Conservation (phyloP, 192 early-diverging fungal species). For the Cetraspora pellucida region DNA sequence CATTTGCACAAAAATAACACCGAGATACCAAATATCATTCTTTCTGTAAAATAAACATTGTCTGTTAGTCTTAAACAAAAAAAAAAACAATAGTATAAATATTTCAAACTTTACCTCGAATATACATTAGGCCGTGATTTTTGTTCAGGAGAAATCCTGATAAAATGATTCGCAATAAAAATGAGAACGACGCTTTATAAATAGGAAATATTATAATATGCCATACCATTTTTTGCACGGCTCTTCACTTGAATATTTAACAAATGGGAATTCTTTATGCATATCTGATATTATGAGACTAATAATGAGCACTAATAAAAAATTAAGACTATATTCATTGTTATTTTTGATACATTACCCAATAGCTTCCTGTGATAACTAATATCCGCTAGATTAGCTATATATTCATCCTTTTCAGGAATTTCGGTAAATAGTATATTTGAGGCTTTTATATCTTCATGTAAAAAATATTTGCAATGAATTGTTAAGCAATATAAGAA, state of each 20-base stretch:
- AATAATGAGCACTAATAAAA: background rate
- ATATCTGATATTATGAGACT: conserved; percentile 35
- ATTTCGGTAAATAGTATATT: conserved; percentile 47
- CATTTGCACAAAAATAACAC: conserved; percentile 72
- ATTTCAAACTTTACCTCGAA: conserved; percentile 32
- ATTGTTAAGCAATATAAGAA: too few species aligned
- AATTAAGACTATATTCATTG: background rate
- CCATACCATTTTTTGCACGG: conserved; percentile 34
- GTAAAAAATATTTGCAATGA: background rate
- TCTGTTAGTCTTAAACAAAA: background rate
- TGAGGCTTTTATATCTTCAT: conserved; percentile 45
- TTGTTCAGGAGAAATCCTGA: conserved; percentile 63
- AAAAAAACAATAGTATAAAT: background rate
- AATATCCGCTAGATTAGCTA: conserved; percentile 65
- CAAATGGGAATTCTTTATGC: conserved; percentile 39
- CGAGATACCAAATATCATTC: conserved; percentile 77
- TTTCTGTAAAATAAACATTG: conserved; percentile 47
- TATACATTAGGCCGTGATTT: conserved; percentile 62
- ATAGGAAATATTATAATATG: background rate
- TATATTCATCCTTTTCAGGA: conserved; percentile 34
- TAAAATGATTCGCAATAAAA: background rate
- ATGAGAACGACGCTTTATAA: background rate
- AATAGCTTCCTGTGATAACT: conserved; percentile 66
- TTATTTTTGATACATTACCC: conserved; percentile 39
- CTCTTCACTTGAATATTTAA: conserved; percentile 32